A percentile compares a stretch with the other conserved stretches of the same genome.
phyloP scores from a whole-genome alignment of 169 alveolate genomes.

The Cryptosporidium baileyi region DNA sequence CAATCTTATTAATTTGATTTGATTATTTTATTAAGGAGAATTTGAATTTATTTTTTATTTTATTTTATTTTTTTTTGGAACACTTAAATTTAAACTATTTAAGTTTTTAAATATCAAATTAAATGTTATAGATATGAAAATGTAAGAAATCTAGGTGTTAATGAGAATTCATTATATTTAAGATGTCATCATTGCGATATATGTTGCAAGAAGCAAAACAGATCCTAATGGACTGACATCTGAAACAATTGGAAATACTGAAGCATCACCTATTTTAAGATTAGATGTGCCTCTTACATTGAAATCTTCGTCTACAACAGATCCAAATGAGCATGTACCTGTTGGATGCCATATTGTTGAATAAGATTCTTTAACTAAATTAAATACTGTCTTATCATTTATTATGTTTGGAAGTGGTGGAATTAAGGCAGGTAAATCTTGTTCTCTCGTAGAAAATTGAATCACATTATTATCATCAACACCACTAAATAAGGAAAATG shows the following conservation, averaged over 20 bases:
- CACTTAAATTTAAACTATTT: not conserved
- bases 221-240: constrained; percentile 70
- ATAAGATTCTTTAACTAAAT: constrained; percentile 54
- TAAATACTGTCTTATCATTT: constrained; percentile 56
- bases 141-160: no score
- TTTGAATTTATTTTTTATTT: no score
- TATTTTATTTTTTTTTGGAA: not conserved
- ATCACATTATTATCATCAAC: constrained; percentile 25
- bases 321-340: constrained; percentile 66
- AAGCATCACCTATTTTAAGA: constrained; percentile 64
- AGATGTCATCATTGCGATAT: constrained; percentile 42
- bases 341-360: constrained; percentile 71
- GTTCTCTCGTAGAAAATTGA: constrained; percentile 31
- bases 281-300: constrained; percentile 53
- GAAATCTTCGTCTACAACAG: constrained; percentile 46
- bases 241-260: constrained; percentile 51
- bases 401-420: constrained; percentile 60
- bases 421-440: constrained; percentile 42
- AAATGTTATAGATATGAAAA: not conserved
- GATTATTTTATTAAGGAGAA: no score
- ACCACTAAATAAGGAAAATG: constrained; percentile 50
- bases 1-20: no score
- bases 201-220: constrained; percentile 41
- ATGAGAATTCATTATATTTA: no score
- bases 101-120: not conserved